Conservation (phyloP, 2,329 filamentous ascomycete species). For the Scytalidium lignicola region DNA sequence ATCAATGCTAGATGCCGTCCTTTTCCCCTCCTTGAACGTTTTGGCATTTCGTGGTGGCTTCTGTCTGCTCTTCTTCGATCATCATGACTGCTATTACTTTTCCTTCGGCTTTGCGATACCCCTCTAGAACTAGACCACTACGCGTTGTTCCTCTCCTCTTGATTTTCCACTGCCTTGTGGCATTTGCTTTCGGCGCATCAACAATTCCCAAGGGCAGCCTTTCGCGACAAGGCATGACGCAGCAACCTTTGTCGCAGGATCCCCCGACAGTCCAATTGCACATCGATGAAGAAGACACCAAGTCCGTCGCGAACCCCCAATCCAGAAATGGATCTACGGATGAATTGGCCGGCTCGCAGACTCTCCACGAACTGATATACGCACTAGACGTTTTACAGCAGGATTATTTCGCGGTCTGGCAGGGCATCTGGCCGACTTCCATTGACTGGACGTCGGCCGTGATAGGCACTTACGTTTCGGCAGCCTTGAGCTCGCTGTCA, state of each 20-base stretch:
- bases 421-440: slow-evolving; percentile 75
- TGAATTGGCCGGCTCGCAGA: slow-evolving; percentile 10
- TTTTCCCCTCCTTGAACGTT: slow-evolving; percentile 8
- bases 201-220: slow-evolving; percentile 1
- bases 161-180: background rate
- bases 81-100: slow-evolving; percentile 3
- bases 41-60: background rate
- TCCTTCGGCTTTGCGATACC: background rate
- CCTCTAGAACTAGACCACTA: slow-evolving; percentile 5
- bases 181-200: background rate
- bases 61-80: background rate
- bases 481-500: slow-evolving; percentile 66
- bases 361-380: slow-evolving; percentile 33
- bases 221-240: slow-evolving; percentile 3
- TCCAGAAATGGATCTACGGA: slow-evolving; percentile 8
- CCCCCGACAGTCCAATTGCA: background rate
- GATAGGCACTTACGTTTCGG: slow-evolving; percentile 72
- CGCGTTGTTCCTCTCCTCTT: slow-evolving; percentile 1
- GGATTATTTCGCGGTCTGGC: slow-evolving; percentile 69
- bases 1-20: slow-evolving; percentile 18
- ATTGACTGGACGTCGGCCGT: slow-evolving; percentile 96
- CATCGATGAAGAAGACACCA: background rate
- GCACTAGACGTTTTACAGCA: slow-evolving; percentile 73
- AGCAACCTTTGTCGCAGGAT: slow-evolving; percentile 3
- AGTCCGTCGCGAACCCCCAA: background rate